phyloP scores from a whole-genome alignment of 2,329 filamentous ascomycete genomes.

The Venturia carpophila region DNA sequence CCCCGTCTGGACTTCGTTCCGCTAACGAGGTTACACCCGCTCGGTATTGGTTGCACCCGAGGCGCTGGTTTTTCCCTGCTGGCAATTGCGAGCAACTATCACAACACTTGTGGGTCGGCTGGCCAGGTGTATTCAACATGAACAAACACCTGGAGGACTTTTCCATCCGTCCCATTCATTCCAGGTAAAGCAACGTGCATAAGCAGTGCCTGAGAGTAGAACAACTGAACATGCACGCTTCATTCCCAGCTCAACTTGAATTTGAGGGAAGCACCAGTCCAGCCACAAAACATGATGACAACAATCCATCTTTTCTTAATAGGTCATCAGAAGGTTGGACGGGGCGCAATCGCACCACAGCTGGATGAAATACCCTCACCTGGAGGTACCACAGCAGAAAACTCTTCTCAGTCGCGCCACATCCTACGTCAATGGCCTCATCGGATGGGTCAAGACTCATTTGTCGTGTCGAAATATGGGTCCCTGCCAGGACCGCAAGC shows the following conservation, averaged over 20 bases:
- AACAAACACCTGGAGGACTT: no score
- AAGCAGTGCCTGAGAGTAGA: no score
- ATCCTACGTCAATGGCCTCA: not conserved
- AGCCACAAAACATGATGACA: no score
- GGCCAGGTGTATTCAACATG: not conserved
- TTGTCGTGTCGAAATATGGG: no score
- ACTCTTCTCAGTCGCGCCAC: not conserved
- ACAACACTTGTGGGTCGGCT: not conserved
- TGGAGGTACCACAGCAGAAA: not conserved
- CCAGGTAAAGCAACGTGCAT: no score
- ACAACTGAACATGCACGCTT: no score
- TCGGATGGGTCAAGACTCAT: no score
- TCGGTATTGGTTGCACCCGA: not conserved
- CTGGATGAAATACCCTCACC: not conserved
- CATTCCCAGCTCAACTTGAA: no score
- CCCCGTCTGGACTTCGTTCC: not conserved
- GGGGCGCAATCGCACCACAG: not conserved
- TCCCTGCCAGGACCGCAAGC: no score
- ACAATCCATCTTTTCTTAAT: not conserved
- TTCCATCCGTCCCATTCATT: no score
- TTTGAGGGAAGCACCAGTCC: no score
- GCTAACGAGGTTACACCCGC: not conserved
- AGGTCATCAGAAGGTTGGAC: not conserved
- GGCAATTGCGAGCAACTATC: not conserved
- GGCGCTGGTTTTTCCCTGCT: not conserved